Conservation (phyloP, 2,329 filamentous ascomycete species). For the Epichloe coenophiala region DNA sequence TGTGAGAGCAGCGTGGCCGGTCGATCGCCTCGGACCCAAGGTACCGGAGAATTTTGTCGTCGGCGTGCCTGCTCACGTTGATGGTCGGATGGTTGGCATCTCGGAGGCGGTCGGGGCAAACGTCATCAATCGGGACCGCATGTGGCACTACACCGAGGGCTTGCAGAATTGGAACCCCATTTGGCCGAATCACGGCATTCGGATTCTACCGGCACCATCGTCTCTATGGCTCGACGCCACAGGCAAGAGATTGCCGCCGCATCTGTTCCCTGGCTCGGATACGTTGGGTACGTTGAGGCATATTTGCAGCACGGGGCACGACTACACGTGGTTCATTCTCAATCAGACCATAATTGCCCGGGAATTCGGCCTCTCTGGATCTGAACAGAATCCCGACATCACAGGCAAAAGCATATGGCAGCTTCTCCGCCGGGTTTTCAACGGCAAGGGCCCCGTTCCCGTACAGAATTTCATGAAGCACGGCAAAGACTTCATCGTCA, state of each 20-base stretch:
- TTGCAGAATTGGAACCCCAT: slow-evolving; percentile 49
- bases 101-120: slow-evolving; percentile 37
- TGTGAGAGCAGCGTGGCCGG: slow-evolving; percentile 44
- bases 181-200: slow-evolving; percentile 48
- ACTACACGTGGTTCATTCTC: slow-evolving; percentile 51
- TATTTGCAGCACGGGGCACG: slow-evolving; percentile 46
- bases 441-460: slow-evolving; percentile 35
- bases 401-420: slow-evolving; percentile 43
- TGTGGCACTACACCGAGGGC: slow-evolving; percentile 56
- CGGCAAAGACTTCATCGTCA: slow-evolving; percentile 45
- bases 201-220: slow-evolving; percentile 45
- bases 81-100: slow-evolving; percentile 48
- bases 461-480: slow-evolving; percentile 47
- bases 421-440: slow-evolving; percentile 36
- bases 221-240: slow-evolving; percentile 50
- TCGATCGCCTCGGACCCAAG: slow-evolving; percentile 41
- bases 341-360: slow-evolving; percentile 44
- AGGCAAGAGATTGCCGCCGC: slow-evolving; percentile 42
- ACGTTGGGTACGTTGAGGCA: slow-evolving; percentile 44
- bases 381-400: slow-evolving; percentile 49
- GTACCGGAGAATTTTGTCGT: slow-evolving; percentile 43
- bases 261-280: slow-evolving; percentile 43
- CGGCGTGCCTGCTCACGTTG: slow-evolving; percentile 50
- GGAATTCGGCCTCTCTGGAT: slow-evolving; percentile 49
- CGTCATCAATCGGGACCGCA: slow-evolving; percentile 46